Evolutionary conservation across 116 monocot species (phyloP).

Genomic region (Phalaenopsis hybrid): DNA sequence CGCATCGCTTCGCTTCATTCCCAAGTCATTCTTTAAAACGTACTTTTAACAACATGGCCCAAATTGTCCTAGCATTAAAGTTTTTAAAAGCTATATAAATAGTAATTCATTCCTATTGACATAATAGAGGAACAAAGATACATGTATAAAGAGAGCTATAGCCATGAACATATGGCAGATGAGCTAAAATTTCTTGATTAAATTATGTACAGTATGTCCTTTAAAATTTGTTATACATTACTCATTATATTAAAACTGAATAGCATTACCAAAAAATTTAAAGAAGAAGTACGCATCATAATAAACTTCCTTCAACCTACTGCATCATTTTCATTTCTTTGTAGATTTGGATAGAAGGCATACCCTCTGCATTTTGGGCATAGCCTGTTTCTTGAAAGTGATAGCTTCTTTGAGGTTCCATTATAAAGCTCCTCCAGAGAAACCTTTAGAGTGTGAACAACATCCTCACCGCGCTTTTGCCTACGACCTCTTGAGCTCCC

Average conservation of each 20-base stretch:
- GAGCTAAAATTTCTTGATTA: background rate
- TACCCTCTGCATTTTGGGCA: slow-evolving; percentile 90
- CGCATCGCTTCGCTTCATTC: too few relatives aligned
- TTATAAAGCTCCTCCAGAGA: slow-evolving; percentile 87
- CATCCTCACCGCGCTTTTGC: slow-evolving; percentile 64
- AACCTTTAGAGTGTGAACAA: slow-evolving; percentile 69
- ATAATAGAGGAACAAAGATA: background rate
- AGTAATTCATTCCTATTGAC: background rate
- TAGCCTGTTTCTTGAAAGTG: slow-evolving; percentile 62
- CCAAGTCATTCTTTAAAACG: too few relatives aligned
- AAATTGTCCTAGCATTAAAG: background rate
- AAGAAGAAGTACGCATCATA: background rate
- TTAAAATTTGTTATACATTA: too few relatives aligned
- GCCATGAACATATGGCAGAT: background rate
- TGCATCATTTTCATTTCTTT: background rate
- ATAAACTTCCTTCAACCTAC: background rate
- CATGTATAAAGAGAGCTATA: background rate
- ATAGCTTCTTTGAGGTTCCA: slow-evolving; percentile 67
- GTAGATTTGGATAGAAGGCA: background rate
- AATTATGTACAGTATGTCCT: too few relatives aligned
- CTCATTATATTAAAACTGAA: too few relatives aligned
- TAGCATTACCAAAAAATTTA: background rate
- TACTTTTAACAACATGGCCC: background rate
- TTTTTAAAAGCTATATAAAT: background rate
- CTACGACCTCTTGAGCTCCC: slow-evolving; percentile 63